These are phyloP conservation scores for Fonsecaea nubica DNA, from an alignment of 2,329 filamentous ascomycete species.

Conservation along the genomic window DNA sequence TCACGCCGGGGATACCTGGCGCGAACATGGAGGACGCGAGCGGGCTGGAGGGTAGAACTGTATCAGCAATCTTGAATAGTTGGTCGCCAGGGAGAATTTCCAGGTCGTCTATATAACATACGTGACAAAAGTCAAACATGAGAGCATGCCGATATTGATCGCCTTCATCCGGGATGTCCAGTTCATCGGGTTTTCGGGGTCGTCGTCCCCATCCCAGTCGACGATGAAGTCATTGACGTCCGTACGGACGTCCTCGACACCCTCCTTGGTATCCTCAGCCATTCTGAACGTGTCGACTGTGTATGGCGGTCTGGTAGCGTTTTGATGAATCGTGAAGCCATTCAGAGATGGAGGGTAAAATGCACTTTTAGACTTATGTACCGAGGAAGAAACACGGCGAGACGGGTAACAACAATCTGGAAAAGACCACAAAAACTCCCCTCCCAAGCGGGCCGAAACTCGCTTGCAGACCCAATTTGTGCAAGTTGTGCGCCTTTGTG, in stretches of 20 bases:
- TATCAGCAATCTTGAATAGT: constrained; percentile 11
- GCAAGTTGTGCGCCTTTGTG: constrained; percentile 8
- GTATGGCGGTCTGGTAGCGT: not conserved
- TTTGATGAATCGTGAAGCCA: constrained; percentile 1
- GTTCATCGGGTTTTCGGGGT: constrained; percentile 58
- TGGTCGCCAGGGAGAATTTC: too few relatives aligned
- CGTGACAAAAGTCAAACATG: constrained; percentile 66
- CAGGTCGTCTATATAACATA: constrained; percentile 6
- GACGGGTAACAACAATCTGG: not conserved
- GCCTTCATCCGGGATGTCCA: constrained; percentile 66
- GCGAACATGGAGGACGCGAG: constrained; percentile 68
- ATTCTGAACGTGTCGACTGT: not conserved
- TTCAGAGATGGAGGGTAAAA: not conserved
- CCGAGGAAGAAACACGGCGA: not conserved
- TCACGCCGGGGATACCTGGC: constrained; percentile 59
- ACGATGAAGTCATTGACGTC: constrained; percentile 37
- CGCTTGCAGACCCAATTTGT: constrained; percentile 1
- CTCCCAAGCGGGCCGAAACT: not conserved
- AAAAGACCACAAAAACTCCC: not conserved
- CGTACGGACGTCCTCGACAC: constrained; percentile 4
- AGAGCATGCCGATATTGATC: constrained; percentile 61
- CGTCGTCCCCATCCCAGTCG: constrained; percentile 61
- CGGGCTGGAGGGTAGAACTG: constrained; percentile 45
- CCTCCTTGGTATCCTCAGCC: constrained; percentile 11
- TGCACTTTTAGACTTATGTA: not conserved